Base-by-base conservation (phyloP, 1,284 basidiomycete genomes). In the Austroboletus niveus region DNA sequence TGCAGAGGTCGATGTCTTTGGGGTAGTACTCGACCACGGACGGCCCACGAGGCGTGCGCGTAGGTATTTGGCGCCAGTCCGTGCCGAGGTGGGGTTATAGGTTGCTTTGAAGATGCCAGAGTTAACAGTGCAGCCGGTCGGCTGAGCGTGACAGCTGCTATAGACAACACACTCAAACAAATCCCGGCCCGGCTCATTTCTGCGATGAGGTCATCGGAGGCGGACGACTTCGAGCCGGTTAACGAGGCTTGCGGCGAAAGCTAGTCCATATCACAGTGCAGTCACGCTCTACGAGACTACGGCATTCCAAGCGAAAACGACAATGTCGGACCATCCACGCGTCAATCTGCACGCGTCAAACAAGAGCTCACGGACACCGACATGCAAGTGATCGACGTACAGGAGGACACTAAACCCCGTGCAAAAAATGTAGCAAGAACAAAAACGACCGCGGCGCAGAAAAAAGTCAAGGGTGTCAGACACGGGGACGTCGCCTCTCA, bases 31-130 rank as follows among this genome's bases (percentile, higher is more conserved):
- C 72, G 58, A 85, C 67, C 81, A 94, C 87, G 43, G 86, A 77
- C 0, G 89, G 89, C 1, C 92, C 92, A 2, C 83, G 80, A 34
- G 94, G 79, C 85, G 78, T 29, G 78, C 75, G 38, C 85, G 82
- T 45, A 94, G 81, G 73, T 94, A 90, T 71, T 94, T 94, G 20
- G 89, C 84, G 32, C 92, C 92, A 1, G 88, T 92, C 27, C 92
- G 85, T 8, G 81, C 66, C 40, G 82, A 82, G 5, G 78, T 79
- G 0, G 91, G 91, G 70, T 94, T 95, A 70, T 87, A 92, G 3
- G 86, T 77, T 6, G 91, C 94, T 66, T 92, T 82, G 68, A 95
- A 95, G 50, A 96, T 17, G 17, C 17, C 17, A 17, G 17, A 17
- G 17, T 76, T 0, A 69, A 76, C 43, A 91, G 72, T 8, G 79